phyloP scores from a whole-genome alignment of 192 early-diverging fungal species.

The Entophlyctis helioformis region DNA sequence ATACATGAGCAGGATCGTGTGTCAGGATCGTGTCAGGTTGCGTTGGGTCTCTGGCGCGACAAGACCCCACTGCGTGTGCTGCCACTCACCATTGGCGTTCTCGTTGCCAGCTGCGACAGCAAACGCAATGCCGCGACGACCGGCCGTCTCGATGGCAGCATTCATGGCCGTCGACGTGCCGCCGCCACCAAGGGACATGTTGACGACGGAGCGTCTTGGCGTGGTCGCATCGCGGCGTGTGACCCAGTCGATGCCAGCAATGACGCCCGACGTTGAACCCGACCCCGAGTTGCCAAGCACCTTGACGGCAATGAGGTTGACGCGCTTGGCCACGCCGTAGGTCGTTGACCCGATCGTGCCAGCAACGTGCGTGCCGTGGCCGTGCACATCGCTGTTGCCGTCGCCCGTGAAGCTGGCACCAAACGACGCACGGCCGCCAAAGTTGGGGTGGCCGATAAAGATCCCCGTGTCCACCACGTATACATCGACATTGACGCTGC shows the following conservation, averaged over 20 bases:
- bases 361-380: conserved; percentile 21
- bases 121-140: conserved; percentile 42
- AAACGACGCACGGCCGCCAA: conserved; percentile 33
- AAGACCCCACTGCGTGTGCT: too few relatives aligned
- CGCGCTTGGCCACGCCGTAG: conserved; percentile 56
- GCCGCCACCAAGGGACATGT: conserved; percentile 71
- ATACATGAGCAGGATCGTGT: too few relatives aligned
- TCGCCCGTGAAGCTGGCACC: conserved; percentile 19
- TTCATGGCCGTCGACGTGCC: conserved; percentile 55
- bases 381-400: neutral
- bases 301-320: conserved; percentile 48
- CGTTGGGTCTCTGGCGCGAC: too few relatives aligned
- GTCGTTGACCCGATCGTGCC: conserved; percentile 26
- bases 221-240: too few relatives aligned
- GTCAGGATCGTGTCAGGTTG: too few relatives aligned
- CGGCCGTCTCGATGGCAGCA: conserved; percentile 20
- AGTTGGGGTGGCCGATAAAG: conserved; percentile 21
- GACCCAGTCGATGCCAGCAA: conserved; percentile 20
- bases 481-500: neutral
- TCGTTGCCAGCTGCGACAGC: conserved; percentile 50
- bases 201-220: conserved; percentile 3
- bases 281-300: conserved; percentile 15
- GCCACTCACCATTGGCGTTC: conserved; percentile 17
- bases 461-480: conserved; percentile 38
- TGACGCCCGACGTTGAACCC: conserved; percentile 14